Evolutionary conservation across 1,284 basidiomycete genomes (phyloP).

Genomic region (Puccinia horiana): DNA sequence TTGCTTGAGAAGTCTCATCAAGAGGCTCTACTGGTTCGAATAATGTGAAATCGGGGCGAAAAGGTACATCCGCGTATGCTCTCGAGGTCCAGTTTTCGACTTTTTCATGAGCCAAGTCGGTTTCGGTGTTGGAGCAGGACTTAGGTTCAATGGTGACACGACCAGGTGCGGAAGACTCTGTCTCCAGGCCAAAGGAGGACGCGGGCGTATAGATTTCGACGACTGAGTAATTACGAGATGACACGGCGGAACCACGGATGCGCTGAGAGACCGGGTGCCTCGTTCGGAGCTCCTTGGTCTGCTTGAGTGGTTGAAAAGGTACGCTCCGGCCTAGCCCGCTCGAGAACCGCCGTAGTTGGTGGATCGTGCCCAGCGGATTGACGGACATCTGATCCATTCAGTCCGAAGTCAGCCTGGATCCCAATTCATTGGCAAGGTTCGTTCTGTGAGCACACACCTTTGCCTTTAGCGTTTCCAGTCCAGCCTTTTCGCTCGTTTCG

Average conservation of each 20-base stretch:
- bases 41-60: slow-evolving; percentile 35
- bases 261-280: background rate
- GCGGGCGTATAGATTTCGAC: background rate
- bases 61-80: slow-evolving; percentile 37
- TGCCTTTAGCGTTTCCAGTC: background rate
- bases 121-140: background rate
- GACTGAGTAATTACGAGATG: slow-evolving; percentile 21
- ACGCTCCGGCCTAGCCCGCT: background rate
- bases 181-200: background rate
- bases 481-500: background rate
- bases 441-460: background rate
- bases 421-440: too few relatives aligned
- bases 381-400: slow-evolving; percentile 2
- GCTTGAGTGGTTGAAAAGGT: background rate
- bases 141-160: background rate
- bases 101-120: slow-evolving; percentile 33
- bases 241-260: background rate
- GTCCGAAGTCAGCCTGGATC: background rate
- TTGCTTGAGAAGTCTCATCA: background rate
- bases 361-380: background rate
- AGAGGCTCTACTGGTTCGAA: slow-evolving; percentile 35
- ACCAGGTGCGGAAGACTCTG: background rate
- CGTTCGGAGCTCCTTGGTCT: background rate
- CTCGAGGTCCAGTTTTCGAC: slow-evolving; percentile 45
- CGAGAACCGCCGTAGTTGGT: background rate